phyloP scores from a whole-genome alignment of 495 filamentous ascomycete species.

The Parathielavia hyrcaniae region DNA sequence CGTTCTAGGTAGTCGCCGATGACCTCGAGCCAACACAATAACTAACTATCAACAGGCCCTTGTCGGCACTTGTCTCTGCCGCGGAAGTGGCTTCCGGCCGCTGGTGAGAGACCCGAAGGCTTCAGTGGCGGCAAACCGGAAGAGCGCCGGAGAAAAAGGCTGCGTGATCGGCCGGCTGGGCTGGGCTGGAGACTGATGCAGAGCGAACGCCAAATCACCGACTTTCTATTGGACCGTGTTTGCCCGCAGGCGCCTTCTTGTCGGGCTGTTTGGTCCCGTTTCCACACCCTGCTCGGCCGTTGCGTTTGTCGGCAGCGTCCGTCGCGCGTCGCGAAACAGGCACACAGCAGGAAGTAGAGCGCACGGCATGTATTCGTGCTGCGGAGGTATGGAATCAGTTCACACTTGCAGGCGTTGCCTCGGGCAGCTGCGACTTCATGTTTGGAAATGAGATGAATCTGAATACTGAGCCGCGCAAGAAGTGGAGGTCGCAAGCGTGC shows the following conservation, averaged over 20 bases:
- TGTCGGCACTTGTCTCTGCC: neutral
- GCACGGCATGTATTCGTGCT: too few relatives aligned
- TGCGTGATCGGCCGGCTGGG: conserved; percentile 10
- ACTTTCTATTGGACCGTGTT: neutral
- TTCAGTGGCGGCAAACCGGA: conserved; percentile 4
- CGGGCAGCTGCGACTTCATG: too few relatives aligned
- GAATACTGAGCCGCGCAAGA: too few relatives aligned
- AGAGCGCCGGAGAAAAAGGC: neutral
- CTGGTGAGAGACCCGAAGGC: neutral
- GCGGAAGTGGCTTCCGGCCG: neutral
- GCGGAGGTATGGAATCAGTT: too few relatives aligned
- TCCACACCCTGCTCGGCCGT: conserved; percentile 10
- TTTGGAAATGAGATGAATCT: too few relatives aligned
- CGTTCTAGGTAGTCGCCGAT: too few relatives aligned
- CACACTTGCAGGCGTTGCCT: too few relatives aligned
- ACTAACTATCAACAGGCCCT: neutral
- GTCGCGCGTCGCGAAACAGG: neutral
- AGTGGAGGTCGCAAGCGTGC: too few relatives aligned
- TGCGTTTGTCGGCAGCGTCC: conserved; percentile 8
- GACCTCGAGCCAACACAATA: too few relatives aligned
- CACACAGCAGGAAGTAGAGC: too few relatives aligned
- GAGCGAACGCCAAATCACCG: neutral
- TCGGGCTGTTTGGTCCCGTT: neutral
- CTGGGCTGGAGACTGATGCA: too few relatives aligned
- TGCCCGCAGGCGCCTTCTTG: neutral